phyloP scores from a whole-genome alignment of 1,139 yeast species.

The Geotrichum macrosporum region DNA sequence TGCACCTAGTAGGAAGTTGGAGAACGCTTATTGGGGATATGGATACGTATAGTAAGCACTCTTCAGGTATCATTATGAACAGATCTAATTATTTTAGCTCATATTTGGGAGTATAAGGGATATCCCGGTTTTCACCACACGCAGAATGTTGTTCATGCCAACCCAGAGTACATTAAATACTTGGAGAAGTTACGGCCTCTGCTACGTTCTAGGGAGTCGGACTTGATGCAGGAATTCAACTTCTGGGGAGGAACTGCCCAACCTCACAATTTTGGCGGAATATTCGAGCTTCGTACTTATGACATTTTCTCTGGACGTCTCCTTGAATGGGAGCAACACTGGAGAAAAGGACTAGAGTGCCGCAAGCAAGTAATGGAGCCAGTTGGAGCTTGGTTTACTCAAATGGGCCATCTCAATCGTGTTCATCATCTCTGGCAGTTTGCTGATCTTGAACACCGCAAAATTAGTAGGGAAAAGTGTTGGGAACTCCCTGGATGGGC shows the following conservation, averaged over 20 bases:
- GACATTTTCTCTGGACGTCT: constrained; percentile 41
- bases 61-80: background rate
- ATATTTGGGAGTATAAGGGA: constrained; percentile 45
- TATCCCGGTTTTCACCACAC: constrained; percentile 43
- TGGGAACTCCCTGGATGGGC: constrained; percentile 47
- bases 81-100: constrained; percentile 22
- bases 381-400: constrained; percentile 46
- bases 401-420: constrained; percentile 40
- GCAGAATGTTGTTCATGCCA: constrained; percentile 36
- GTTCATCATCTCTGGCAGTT: constrained; percentile 46
- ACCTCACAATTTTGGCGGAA: constrained; percentile 43
- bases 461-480: constrained; percentile 41
- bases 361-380: constrained; percentile 47
- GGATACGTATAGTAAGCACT: constrained; percentile 32
- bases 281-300: constrained; percentile 42
- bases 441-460: constrained; percentile 44
- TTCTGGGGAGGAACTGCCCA: constrained; percentile 47
- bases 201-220: constrained; percentile 38
- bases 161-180: constrained; percentile 34
- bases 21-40: constrained; percentile 42
- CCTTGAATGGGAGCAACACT: constrained; percentile 43
- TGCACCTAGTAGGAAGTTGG: constrained; percentile 44
- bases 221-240: constrained; percentile 42
- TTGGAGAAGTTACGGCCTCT: constrained; percentile 34
- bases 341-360: constrained; percentile 42